Evolutionary conservation across 495 filamentous ascomycete genomes (phyloP).

Genomic region (Ascodesmis nigricans): DNA sequence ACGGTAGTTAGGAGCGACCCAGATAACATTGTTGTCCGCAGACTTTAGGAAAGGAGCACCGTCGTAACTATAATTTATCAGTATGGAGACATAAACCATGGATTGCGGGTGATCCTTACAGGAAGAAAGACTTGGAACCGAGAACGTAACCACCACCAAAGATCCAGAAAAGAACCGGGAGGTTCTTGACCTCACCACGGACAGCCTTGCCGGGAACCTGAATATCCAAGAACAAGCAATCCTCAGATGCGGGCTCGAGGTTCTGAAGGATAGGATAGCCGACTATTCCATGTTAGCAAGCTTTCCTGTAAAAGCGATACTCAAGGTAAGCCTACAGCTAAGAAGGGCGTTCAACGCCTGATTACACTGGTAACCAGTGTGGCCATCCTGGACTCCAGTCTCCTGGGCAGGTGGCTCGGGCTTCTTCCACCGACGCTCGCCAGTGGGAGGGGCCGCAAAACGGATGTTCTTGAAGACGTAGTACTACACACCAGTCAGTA

Average conservation of each 20-base stretch:
- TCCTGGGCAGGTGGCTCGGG: conserved; percentile 29
- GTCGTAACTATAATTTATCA: conserved; percentile 14
- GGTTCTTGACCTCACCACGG: conserved; percentile 17
- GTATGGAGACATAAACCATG: too few species aligned
- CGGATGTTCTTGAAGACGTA: conserved; percentile 37
- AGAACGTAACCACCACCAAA: conserved; percentile 19
- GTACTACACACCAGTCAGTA: conserved; percentile 7
- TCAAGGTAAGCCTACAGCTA: not conserved
- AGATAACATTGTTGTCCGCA: conserved; percentile 26
- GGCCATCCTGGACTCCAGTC: conserved; percentile 30
- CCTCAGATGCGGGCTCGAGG: conserved; percentile 18
- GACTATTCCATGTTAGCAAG: conserved; percentile 8
- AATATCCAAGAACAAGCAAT: conserved; percentile 28
- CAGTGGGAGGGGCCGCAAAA: conserved; percentile 34
- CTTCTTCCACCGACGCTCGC: conserved; percentile 33
- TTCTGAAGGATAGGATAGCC: conserved; percentile 14
- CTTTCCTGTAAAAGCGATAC: conserved; percentile 3
- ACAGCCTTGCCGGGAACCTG: conserved; percentile 25
- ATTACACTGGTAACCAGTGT: conserved; percentile 26
- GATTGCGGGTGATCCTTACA: conserved; percentile 6
- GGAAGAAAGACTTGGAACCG: conserved; percentile 14
- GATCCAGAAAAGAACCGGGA: conserved; percentile 19
- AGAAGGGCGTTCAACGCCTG: conserved; percentile 20
- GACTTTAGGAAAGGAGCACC: conserved; percentile 24
- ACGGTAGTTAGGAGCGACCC: conserved; percentile 28